Percentiles rank a stretch among this genome's conserved stretches.
These are phyloP conservation scores for Xylaria sp. DNA, from an alignment of 2,329 filamentous ascomycete genomes.

Conservation along the genomic window DNA sequence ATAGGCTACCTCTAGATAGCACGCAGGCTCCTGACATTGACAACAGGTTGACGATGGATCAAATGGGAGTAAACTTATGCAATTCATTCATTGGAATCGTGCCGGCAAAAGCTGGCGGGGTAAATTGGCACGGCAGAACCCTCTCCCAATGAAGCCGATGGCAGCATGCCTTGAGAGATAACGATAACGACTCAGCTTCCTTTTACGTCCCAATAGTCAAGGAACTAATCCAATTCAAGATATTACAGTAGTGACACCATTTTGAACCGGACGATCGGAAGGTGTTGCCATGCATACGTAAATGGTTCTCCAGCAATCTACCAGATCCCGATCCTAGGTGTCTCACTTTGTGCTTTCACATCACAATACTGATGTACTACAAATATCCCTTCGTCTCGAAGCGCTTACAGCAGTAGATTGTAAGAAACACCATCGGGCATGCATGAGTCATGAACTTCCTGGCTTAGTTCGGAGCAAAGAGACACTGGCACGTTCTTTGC, in stretches of 20 bases:
- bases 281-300: conserved; percentile 2
- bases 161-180: conserved; percentile 11
- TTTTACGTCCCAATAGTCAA: conserved; percentile 27
- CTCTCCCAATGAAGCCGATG: background rate
- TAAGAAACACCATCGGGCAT: conserved; percentile 10
- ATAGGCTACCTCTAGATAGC: background rate
- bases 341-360: conserved; percentile 8
- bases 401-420: background rate
- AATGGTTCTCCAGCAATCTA: background rate
- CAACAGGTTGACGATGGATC: background rate
- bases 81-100: background rate
- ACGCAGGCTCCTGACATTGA: conserved; percentile 6
- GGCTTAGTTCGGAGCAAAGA: conserved; percentile 5
- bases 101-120: conserved; percentile 8
- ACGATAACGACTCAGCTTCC: conserved; percentile 27
- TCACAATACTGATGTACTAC: background rate
- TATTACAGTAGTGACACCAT: background rate
- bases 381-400: conserved; percentile 1
- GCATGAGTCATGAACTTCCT: conserved; percentile 22
- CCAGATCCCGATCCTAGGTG: background rate
- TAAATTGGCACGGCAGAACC: background rate
- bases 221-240: conserved; percentile 16
- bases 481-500: background rate
- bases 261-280: conserved; percentile 11
- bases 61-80: background rate